Conservation (phyloP, 768 basidiomycete species). For the Butyriboletus loyo region DNA sequence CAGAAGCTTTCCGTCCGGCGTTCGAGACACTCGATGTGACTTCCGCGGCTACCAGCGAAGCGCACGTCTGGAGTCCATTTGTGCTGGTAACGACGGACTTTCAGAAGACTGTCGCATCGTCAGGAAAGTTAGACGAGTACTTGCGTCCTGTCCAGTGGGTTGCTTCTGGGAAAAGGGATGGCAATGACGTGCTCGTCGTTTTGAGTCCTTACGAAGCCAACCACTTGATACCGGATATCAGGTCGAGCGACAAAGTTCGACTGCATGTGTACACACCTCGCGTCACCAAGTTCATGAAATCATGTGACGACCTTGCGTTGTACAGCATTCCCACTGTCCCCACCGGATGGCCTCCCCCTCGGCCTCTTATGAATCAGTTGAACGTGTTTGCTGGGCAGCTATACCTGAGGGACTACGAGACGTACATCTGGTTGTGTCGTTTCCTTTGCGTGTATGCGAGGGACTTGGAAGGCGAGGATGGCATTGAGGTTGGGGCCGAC, state of each 20-base stretch:
- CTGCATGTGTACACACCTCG: slow-evolving; percentile 45
- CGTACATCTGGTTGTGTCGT: not conserved
- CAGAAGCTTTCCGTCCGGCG: slow-evolving; percentile 21
- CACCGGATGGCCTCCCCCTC: not conserved
- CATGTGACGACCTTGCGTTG: slow-evolving; percentile 35
- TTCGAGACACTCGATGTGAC: slow-evolving; percentile 10
- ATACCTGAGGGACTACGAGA: not conserved
- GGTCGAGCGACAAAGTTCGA: slow-evolving; percentile 27
- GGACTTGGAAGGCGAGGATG: slow-evolving; percentile 9
- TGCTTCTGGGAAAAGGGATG: slow-evolving; percentile 7
- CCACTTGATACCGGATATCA: slow-evolving; percentile 36
- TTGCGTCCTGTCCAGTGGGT: slow-evolving; percentile 32
- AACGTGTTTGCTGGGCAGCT: not conserved
- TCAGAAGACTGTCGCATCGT: slow-evolving; percentile 6
- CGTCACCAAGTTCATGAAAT: slow-evolving; percentile 30
- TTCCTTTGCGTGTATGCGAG: slow-evolving; percentile 7
- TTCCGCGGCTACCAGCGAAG: slow-evolving; percentile 12
- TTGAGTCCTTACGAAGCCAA: slow-evolving; percentile 44
- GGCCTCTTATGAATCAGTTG: not conserved
- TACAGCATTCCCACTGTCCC: slow-evolving; percentile 4
- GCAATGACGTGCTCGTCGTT: slow-evolving; percentile 7
- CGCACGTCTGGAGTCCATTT: slow-evolving; percentile 16
- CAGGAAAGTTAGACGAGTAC: slow-evolving; percentile 8
- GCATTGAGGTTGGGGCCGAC: slow-evolving; percentile 6
- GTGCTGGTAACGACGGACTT: slow-evolving; percentile 20